Conservation (phyloP, 2,329 filamentous ascomycete genomes). For the Neonectria sp. region DNA sequence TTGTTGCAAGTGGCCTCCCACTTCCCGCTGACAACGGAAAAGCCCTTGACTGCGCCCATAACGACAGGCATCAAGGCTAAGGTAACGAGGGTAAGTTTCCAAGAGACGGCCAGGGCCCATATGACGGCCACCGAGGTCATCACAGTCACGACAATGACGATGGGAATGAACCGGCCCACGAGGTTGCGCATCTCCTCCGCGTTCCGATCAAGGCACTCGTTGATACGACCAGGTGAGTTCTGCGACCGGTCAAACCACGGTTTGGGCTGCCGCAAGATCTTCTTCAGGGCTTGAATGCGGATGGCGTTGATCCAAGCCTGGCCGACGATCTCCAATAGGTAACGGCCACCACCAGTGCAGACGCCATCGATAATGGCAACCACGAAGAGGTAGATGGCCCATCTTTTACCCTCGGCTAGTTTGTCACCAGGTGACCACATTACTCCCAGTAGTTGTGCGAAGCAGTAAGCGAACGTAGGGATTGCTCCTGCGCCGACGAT, state of each 20-base stretch:
- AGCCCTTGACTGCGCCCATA: constrained; percentile 75
- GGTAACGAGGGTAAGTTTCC: constrained; percentile 86
- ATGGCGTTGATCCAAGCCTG: constrained; percentile 85
- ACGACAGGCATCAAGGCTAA: constrained; percentile 79
- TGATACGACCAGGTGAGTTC: constrained; percentile 76
- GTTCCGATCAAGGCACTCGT: constrained; percentile 82
- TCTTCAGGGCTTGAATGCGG: constrained; percentile 76
- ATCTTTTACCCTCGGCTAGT: constrained; percentile 69
- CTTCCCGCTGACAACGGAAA: constrained; percentile 74
- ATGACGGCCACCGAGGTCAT: constrained; percentile 79
- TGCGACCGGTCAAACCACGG: constrained; percentile 82
- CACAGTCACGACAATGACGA: constrained; percentile 74
- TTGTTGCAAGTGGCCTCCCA: constrained; percentile 82
- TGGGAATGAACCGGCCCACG: constrained; percentile 82
- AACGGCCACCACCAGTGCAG: constrained; percentile 77
- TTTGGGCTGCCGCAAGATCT: constrained; percentile 82
- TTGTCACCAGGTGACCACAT: constrained; percentile 73
- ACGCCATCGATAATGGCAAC: constrained; percentile 78
- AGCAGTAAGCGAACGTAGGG: constrained; percentile 82
- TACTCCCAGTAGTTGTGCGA: constrained; percentile 79
- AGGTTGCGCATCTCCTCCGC: constrained; percentile 91
- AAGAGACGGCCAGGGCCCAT: constrained; percentile 83
- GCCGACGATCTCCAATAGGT: constrained; percentile 78
- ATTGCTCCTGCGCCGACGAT: constrained; percentile 76
- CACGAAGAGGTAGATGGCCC: constrained; percentile 78